These are phyloP conservation scores for Citrullus mucosospermus DNA, from an alignment of 306 rosid genomes.

Conservation along the genomic window DNA sequence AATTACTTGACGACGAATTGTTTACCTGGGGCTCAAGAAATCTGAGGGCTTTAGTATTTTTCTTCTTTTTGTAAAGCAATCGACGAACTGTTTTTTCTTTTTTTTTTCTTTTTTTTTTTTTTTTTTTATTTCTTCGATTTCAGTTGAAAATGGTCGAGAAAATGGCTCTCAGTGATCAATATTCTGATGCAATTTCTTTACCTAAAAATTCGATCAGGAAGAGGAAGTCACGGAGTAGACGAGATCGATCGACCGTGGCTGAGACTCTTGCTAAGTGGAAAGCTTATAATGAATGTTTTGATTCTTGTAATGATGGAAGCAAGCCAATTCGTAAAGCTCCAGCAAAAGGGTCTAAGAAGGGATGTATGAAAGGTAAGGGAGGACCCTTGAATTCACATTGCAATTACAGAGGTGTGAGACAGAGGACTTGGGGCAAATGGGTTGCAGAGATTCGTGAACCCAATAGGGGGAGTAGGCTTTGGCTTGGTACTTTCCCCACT, in stretches of 20 bases:
- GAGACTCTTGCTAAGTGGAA: conserved; percentile 72
- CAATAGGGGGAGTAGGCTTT: conserved; percentile 56
- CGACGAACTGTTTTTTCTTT: background rate
- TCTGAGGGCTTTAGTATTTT: background rate
- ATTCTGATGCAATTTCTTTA: conserved; percentile 8
- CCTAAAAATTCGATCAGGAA: conserved; percentile 43
- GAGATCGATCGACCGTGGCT: conserved; percentile 43
- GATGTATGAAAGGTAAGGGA: conserved; percentile 98
- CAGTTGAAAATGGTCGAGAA: background rate
- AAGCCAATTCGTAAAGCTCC: conserved; percentile 40
- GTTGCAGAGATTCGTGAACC: conserved; percentile 92
- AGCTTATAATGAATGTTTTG: conserved; percentile 30
- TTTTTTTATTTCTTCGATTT: background rate
- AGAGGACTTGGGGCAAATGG: conserved; percentile 99
- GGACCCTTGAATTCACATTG: conserved; percentile 74
- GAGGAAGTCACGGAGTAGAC: conserved; percentile 60
- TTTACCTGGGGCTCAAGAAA: background rate
- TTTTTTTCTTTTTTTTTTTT: too few species aligned
- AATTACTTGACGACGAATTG: background rate
- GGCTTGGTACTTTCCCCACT: conserved; percentile 71
- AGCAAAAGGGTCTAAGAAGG: conserved; percentile 92
- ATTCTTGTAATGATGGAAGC: conserved; percentile 13
- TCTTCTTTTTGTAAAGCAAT: background rate
- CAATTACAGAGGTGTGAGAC: conserved; percentile 86
- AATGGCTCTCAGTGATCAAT: conserved; percentile 44